These are phyloP conservation scores for Dothistroma pini DNA, from an alignment of 2,329 filamentous ascomycete species.

Conservation along the genomic window DNA sequence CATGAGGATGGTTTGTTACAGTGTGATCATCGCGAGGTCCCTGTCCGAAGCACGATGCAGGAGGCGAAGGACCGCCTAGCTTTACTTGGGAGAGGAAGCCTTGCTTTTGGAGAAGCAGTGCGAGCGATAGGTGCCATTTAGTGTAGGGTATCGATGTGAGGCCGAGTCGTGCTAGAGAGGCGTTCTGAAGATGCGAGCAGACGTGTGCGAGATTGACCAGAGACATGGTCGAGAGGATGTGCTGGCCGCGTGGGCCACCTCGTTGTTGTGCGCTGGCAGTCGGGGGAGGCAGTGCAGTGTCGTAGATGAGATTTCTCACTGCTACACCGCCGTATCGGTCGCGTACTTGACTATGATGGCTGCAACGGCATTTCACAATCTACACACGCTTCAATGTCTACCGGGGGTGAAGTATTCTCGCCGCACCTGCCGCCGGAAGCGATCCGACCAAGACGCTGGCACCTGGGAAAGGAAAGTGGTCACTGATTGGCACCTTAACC, in stretches of 20 bases:
- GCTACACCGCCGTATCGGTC: background rate
- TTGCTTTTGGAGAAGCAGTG: constrained; percentile 73
- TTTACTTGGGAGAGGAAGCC: constrained; percentile 80
- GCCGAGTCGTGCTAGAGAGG: constrained; percentile 74
- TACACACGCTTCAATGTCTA: background rate
- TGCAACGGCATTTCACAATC: background rate
- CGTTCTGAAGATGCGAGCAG: constrained; percentile 90
- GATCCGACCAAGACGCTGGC: background rate
- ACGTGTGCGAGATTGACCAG: constrained; percentile 72
- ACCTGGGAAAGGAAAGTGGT: too few species aligned
- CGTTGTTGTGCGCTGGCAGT: background rate
- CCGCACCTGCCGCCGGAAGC: background rate
- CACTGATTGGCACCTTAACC: constrained; percentile 9
- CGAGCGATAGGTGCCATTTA: constrained; percentile 73
- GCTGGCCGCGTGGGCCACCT: constrained; percentile 12
- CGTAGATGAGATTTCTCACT: background rate
- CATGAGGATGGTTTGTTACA: constrained; percentile 29
- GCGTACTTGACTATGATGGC: background rate
- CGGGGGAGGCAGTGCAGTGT: background rate
- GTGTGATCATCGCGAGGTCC: constrained; percentile 29
- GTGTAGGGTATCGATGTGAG: constrained; percentile 78
- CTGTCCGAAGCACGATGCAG: constrained; percentile 36
- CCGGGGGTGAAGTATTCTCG: background rate
- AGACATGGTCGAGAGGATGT: constrained; percentile 52
- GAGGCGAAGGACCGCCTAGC: constrained; percentile 62